Conservation (phyloP, 371 early-diverging fungal genomes). For the Capniomyces stellatus region DNA sequence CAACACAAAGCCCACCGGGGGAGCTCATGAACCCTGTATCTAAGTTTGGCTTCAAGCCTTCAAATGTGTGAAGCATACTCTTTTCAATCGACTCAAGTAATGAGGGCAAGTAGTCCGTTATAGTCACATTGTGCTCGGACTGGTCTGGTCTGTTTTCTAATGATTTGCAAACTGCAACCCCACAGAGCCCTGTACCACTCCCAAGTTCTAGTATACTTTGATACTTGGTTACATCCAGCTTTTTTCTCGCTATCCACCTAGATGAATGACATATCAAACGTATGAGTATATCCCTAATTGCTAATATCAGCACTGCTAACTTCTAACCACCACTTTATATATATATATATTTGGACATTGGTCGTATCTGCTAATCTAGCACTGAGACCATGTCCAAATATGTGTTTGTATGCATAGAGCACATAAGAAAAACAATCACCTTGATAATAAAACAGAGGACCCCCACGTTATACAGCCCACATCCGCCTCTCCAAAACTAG, state of each 20-base stretch:
- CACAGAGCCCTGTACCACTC: constrained; percentile 14
- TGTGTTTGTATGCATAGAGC: no score
- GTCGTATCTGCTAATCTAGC: no score
- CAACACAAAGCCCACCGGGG: not conserved
- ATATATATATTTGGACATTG: no score
- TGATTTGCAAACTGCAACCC: constrained; percentile 3
- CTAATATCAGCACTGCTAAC: not conserved
- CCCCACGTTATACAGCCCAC: constrained; percentile 15
- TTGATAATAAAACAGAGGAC: constrained; percentile 8
- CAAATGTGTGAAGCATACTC: constrained; percentile 1
- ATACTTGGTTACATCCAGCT: constrained; percentile 3
- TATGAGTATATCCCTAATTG: not conserved
- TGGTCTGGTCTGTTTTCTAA: not conserved
- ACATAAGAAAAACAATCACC: not conserved
- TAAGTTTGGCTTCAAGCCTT: no score
- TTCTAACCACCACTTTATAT: not conserved
- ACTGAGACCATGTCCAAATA: no score
- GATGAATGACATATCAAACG: not conserved
- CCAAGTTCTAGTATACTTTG: constrained; percentile 8
- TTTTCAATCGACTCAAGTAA: constrained; percentile 5
- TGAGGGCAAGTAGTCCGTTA: constrained; percentile 11
- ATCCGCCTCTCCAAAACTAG: constrained; percentile 13
- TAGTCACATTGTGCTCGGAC: not conserved
- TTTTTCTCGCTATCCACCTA: constrained; percentile 7
- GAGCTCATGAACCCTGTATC: no score